phyloP scores from a whole-genome alignment of 1,284 basidiomycete species.

The Leccinum pallidistipes region DNA sequence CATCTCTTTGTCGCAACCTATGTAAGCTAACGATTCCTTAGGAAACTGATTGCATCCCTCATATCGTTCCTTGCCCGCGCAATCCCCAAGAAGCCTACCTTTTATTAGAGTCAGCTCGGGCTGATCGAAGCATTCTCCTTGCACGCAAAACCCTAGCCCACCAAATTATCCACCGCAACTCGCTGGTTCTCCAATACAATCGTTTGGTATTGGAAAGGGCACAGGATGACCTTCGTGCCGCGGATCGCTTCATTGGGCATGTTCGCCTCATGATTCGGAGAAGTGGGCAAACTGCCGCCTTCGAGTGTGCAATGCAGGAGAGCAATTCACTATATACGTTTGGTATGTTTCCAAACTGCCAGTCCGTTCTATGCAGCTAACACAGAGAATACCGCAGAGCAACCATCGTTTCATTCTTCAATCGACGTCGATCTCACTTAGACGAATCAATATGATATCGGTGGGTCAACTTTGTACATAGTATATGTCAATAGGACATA shows the following conservation, averaged over 20 bases:
- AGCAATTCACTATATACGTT: too few relatives aligned
- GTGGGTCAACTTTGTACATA: too few relatives aligned
- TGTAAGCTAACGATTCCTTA: background rate
- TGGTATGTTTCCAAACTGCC: too few relatives aligned
- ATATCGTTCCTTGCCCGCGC: background rate
- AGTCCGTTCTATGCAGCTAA: too few relatives aligned
- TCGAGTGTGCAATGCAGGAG: background rate
- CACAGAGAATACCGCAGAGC: too few relatives aligned
- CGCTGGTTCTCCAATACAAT: background rate
- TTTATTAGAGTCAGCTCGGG: background rate
- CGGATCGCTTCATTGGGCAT: background rate
- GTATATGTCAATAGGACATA: too few relatives aligned
- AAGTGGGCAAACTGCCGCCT: background rate
- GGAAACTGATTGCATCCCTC: background rate
- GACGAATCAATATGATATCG: too few relatives aligned
- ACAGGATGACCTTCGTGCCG: background rate
- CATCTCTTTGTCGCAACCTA: background rate
- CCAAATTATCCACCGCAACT: background rate
- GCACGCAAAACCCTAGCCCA: background rate
- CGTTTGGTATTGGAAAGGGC: background rate
- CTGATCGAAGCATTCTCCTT: background rate
- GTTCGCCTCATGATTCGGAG: background rate
- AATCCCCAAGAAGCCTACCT: background rate
- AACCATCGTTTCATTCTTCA: too few relatives aligned
- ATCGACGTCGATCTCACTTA: too few relatives aligned